Conservation (phyloP, 2,329 filamentous ascomycete genomes). For the Polychaeton citri region DNA sequence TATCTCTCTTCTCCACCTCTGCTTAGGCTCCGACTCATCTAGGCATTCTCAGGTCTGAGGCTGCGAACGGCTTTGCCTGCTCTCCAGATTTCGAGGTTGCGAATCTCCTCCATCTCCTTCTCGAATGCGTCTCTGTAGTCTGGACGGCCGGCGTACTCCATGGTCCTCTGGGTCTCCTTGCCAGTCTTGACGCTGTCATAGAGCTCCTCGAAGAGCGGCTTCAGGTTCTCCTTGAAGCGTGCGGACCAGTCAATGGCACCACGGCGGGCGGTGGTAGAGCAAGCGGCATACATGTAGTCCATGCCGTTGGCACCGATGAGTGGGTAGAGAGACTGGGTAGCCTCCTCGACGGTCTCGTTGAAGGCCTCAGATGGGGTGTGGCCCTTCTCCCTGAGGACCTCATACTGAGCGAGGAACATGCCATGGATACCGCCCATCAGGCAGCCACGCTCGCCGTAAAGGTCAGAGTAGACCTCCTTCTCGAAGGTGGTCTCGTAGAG, state of each 20-base stretch:
- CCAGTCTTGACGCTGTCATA: slow-evolving; percentile 89
- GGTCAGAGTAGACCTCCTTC: slow-evolving; percentile 99
- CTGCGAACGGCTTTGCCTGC: slow-evolving; percentile 88
- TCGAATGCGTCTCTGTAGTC: slow-evolving; percentile 98
- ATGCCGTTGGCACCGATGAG: slow-evolving; percentile 95
- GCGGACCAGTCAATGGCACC: slow-evolving; percentile 98
- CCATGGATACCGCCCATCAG: slow-evolving; percentile 99
- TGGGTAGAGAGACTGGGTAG: slow-evolving; percentile 94
- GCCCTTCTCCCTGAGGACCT: slow-evolving; percentile 96
- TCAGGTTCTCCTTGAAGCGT: slow-evolving; percentile 94
- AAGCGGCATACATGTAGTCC: slow-evolving; percentile 99
- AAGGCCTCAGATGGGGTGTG: slow-evolving; percentile 97
- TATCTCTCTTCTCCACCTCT: too few species aligned
- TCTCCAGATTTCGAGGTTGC: slow-evolving; percentile 95
- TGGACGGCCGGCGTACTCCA: slow-evolving; percentile 90
- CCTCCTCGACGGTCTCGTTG: slow-evolving; percentile 99
- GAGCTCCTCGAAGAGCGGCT: slow-evolving; percentile 96
- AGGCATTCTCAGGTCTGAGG: slow-evolving; percentile 24
- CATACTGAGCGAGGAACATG: slow-evolving; percentile 99
- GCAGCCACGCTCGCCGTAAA: slow-evolving; percentile 99
- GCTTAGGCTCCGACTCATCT: too few species aligned
- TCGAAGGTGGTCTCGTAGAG: slow-evolving; percentile 99
- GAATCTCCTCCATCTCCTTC: slow-evolving; percentile 97
- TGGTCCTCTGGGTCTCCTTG: slow-evolving; percentile 86
- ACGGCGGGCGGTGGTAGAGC: slow-evolving; percentile 95